Conservation (phyloP, 192 early-diverging fungal genomes). For the Coemansia aciculifera region DNA sequence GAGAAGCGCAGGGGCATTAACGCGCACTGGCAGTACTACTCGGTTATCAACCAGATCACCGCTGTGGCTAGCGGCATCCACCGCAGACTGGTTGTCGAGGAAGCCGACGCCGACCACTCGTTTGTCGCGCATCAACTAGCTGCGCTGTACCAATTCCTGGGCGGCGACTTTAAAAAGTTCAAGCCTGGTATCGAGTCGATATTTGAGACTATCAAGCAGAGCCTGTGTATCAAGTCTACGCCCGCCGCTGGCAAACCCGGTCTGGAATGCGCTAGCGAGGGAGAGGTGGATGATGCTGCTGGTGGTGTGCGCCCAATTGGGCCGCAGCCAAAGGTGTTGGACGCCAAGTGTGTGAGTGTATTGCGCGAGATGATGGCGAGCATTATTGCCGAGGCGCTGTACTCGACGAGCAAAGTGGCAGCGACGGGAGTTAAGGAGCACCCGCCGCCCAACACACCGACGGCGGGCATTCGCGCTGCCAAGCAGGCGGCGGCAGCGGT, state of each 20-base stretch:
- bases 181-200: constrained; percentile 44
- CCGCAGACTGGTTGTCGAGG: constrained; percentile 25
- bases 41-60: constrained; percentile 53
- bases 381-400: constrained; percentile 51
- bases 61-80: constrained; percentile 45
- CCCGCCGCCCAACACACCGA: constrained; percentile 20
- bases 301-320: not conserved
- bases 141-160: constrained; percentile 53
- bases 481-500: constrained; percentile 3
- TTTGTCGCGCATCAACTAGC: constrained; percentile 50
- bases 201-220: constrained; percentile 42
- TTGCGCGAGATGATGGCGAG: constrained; percentile 46
- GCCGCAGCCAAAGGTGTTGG: constrained; percentile 13
- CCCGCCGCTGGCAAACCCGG: not conserved
- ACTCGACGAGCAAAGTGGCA: constrained; percentile 39
- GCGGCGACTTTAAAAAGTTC: constrained; percentile 57
- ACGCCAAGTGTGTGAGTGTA: constrained; percentile 18
- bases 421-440: constrained; percentile 20
- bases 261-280: not conserved
- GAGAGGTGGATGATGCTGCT: not conserved
- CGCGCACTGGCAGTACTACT: constrained; percentile 57
- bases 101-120: constrained; percentile 33
- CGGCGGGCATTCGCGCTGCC: constrained; percentile 7
- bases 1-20: constrained; percentile 52
- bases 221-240: constrained; percentile 12